phyloP scores from a whole-genome alignment of 2,329 filamentous ascomycete genomes.

The Botrytis aclada region DNA sequence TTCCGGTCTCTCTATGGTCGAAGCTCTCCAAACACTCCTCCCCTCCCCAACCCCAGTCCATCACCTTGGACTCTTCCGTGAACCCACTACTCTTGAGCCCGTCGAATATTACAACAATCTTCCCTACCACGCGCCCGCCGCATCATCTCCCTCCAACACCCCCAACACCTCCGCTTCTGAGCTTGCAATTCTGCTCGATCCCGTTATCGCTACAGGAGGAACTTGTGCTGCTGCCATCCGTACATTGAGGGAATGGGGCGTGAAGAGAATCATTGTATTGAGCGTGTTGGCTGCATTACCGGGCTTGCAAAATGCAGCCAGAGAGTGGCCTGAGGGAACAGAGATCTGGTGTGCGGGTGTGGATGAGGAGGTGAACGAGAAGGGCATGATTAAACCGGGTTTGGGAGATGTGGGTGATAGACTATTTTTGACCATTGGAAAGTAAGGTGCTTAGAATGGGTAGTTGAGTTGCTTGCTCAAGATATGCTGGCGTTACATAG shows the following conservation, averaged over 20 bases:
- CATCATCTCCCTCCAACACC: conserved; percentile 41
- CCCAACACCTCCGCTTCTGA: conserved; percentile 46
- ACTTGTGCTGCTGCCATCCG: conserved; percentile 89
- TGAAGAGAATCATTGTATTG: conserved; percentile 74
- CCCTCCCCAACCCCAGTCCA: conserved; percentile 78
- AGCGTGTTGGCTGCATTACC: conserved; percentile 68
- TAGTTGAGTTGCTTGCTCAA: neutral
- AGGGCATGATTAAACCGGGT: conserved; percentile 87
- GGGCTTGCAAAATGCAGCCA: conserved; percentile 69
- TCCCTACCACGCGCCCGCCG: conserved; percentile 60
- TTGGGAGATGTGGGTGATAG: conserved; percentile 89
- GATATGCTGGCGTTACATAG: neutral
- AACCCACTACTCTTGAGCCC: conserved; percentile 79
- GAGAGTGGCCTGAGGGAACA: conserved; percentile 73
- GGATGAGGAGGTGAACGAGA: conserved; percentile 69
- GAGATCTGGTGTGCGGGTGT: conserved; percentile 81
- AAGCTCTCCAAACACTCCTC: conserved; percentile 80
- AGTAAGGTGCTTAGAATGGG: conserved; percentile 46
- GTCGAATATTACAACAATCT: conserved; percentile 99
- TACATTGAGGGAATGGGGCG: conserved; percentile 86
- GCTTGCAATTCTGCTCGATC: conserved; percentile 83
- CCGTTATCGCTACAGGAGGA: conserved; percentile 89
- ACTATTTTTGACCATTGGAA: conserved; percentile 84
- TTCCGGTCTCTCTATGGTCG: conserved; percentile 87
- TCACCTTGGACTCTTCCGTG: conserved; percentile 92